Conservation (phyloP, 305 asterid species). For the Fraxinus nigra region DNA sequence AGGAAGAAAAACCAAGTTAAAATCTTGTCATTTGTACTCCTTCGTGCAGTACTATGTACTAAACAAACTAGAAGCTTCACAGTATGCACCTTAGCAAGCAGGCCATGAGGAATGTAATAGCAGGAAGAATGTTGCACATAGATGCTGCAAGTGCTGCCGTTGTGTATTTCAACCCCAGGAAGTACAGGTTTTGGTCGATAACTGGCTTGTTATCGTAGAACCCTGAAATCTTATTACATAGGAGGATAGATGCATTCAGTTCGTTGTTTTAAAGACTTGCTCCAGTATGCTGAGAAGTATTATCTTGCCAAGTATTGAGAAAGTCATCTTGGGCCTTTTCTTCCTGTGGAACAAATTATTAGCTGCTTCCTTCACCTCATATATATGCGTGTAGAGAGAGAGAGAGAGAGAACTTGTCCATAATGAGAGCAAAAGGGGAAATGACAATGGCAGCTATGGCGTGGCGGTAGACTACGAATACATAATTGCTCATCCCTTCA, state of each 20-base stretch:
- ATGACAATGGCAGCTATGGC: slow-evolving; percentile 75
- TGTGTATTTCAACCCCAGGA: slow-evolving; percentile 53
- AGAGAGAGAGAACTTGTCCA: slow-evolving; percentile 58
- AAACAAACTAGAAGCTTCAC: neutral
- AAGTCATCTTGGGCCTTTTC: slow-evolving; percentile 46
- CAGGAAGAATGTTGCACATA: slow-evolving; percentile 62
- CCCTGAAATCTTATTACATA: slow-evolving; percentile 1
- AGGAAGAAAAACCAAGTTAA: neutral
- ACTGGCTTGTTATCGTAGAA: slow-evolving; percentile 37
- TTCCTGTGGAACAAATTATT: slow-evolving; percentile 32
- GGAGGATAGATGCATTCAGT: neutral
- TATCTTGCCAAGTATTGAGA: slow-evolving; percentile 35
- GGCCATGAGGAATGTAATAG: slow-evolving; percentile 61
- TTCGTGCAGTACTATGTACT: neutral
- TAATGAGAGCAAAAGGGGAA: slow-evolving; percentile 76
- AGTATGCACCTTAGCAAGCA: slow-evolving; percentile 49
- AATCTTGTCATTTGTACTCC: neutral
- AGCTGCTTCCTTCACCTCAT: neutral
- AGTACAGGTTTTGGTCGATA: slow-evolving; percentile 52
- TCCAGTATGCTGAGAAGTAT: slow-evolving; percentile 39
- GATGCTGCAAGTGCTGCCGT: slow-evolving; percentile 63
- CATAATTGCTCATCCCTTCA: slow-evolving; percentile 92
- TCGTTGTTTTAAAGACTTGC: slow-evolving; percentile 30
- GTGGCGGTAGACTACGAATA: slow-evolving; percentile 81
- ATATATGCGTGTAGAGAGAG: too few relatives aligned